phyloP scores from a whole-genome alignment of 2,329 filamentous ascomycete species.

The Aspergillus uvarum region DNA sequence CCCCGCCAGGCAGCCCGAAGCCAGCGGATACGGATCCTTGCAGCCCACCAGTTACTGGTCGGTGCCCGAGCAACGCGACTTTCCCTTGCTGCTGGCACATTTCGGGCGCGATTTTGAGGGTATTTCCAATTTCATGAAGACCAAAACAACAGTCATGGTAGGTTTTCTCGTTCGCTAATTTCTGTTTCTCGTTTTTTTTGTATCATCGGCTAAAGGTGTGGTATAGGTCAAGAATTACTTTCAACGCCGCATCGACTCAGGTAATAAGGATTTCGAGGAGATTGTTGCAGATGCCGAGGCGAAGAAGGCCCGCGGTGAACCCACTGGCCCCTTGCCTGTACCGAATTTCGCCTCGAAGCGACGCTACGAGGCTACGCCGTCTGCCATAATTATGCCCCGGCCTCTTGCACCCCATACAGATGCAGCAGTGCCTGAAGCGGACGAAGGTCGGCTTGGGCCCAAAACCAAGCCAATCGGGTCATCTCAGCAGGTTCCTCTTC shows the following conservation, averaged over 20 bases:
- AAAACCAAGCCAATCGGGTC: constrained; percentile 33
- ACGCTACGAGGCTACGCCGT: constrained; percentile 48
- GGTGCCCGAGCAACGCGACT: constrained; percentile 51
- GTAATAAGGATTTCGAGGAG: constrained; percentile 47
- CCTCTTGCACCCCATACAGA: constrained; percentile 47
- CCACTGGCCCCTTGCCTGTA: constrained; percentile 44
- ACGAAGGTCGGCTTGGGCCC: constrained; percentile 30
- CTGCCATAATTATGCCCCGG: constrained; percentile 40
- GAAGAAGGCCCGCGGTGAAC: constrained; percentile 46
- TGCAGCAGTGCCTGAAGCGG: constrained; percentile 29
- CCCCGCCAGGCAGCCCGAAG: constrained; percentile 27
- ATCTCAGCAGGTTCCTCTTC: constrained; percentile 33
- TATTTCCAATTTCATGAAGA: constrained; percentile 52
- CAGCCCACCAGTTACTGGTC: constrained; percentile 55
- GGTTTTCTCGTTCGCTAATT: constrained; percentile 14
- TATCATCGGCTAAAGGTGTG: neutral
- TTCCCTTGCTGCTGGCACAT: constrained; percentile 46
- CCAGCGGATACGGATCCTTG: constrained; percentile 36
- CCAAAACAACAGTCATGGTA: constrained; percentile 55
- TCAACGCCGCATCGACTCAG: constrained; percentile 44
- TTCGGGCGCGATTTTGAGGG: constrained; percentile 51
- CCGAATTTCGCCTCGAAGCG: constrained; percentile 48
- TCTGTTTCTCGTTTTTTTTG: neutral
- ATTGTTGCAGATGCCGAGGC: constrained; percentile 44
- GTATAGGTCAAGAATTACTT: constrained; percentile 52